Percentiles rank a stretch among this genome's conserved stretches.
Conservation (phyloP, 768 basidiomycete genomes). For the Suillus placidus region DNA sequence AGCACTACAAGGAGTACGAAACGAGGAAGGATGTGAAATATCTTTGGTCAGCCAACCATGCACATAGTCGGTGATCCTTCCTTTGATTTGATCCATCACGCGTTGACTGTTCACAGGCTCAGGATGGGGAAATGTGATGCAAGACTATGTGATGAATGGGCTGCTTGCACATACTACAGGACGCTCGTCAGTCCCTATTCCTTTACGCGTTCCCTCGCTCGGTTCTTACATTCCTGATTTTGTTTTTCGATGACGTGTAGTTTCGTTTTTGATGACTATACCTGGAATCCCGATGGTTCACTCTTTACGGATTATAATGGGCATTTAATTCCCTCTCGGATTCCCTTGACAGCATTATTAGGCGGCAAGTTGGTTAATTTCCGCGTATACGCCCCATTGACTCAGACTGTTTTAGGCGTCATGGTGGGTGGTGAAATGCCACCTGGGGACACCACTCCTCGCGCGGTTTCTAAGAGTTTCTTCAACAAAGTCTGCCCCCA, state of each 20-base stretch:
- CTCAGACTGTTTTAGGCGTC: constrained; percentile 33
- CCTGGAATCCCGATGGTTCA: constrained; percentile 40
- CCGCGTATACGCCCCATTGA: background rate
- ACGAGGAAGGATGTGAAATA: constrained; percentile 39
- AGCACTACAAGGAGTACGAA: constrained; percentile 44
- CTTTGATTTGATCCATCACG: background rate
- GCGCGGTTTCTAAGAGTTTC: constrained; percentile 39
- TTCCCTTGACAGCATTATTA: constrained; percentile 44
- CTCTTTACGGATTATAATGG: constrained; percentile 41
- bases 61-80: constrained; percentile 33
- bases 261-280: constrained; percentile 47
- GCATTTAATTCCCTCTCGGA: constrained; percentile 40
- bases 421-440: constrained; percentile 45
- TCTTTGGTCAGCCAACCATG: constrained; percentile 52
- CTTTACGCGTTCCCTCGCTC: background rate
- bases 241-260: constrained; percentile 22
- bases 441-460: constrained; percentile 32
- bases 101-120: constrained; percentile 26
- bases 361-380: constrained; percentile 30
- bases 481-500: constrained; percentile 46
- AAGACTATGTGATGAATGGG: constrained; percentile 40
- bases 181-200: constrained; percentile 34
- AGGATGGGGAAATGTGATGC: constrained; percentile 47
- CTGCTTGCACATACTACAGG: constrained; percentile 38
- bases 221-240: constrained; percentile 10